Conservation (phyloP, 495 filamentous ascomycete genomes). For the Monascus purpureus region DNA sequence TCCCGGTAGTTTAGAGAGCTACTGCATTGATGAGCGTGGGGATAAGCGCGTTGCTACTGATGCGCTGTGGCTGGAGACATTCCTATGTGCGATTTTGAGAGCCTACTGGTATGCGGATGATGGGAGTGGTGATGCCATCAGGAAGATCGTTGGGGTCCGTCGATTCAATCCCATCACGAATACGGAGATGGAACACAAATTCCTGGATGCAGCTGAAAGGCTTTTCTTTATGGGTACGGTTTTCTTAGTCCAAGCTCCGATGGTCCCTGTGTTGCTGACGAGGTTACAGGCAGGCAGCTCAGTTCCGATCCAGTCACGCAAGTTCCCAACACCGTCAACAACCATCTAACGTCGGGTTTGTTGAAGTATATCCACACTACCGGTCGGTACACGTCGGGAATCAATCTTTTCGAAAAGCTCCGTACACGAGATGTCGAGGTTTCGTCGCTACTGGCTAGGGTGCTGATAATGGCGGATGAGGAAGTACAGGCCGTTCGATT, state of each 20-base stretch:
- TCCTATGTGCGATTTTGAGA: constrained; percentile 81
- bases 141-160: constrained; percentile 84
- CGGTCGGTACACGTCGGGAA: constrained; percentile 85
- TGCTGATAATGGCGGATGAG: constrained; percentile 85
- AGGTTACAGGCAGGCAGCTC: constrained; percentile 64
- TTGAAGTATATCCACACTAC: constrained; percentile 96
- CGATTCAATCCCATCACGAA: constrained; percentile 96
- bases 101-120: constrained; percentile 96
- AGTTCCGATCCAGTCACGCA: constrained; percentile 96
- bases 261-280: constrained; percentile 9
- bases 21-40: constrained; percentile 91
- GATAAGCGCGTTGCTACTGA: constrained; percentile 87
- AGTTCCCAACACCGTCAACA: constrained; percentile 93
- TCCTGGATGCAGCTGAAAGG: constrained; percentile 86
- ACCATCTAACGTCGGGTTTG: constrained; percentile 81
- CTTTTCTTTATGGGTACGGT: constrained; percentile 79
- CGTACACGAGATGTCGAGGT: constrained; percentile 83
- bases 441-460: constrained; percentile 78
- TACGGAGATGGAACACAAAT: constrained; percentile 93
- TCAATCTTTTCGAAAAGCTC: constrained; percentile 96
- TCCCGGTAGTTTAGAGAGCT: constrained; percentile 86
- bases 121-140: constrained; percentile 78
- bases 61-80: constrained; percentile 91
- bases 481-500: constrained; percentile 87
- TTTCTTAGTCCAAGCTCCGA: not conserved